Percentiles rank a stretch among this genome's conserved stretches.
Evolutionary conservation across 352 stramenopile genomes (phyloP).

Genomic region (Phytophthora sp.): DNA sequence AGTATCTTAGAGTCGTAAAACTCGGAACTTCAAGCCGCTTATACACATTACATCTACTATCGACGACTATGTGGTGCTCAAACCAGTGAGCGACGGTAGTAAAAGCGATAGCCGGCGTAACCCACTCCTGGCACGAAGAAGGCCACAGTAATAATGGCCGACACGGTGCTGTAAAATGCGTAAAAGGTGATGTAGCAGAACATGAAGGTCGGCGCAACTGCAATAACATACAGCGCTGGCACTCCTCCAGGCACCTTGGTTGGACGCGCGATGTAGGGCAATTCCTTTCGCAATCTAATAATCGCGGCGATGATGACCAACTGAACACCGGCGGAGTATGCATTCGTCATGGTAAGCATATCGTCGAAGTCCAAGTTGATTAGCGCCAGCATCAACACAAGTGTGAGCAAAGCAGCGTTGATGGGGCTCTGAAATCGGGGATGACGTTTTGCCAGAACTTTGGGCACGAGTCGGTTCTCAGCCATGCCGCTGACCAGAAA

Average conservation of each 20-base stretch:
- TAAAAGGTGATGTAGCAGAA: conserved; percentile 61
- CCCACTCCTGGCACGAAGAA: conserved; percentile 49
- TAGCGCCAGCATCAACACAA: conserved; percentile 47
- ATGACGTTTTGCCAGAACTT: conserved; percentile 67
- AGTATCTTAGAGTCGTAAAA: conserved; percentile 15
- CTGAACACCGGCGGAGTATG: conserved; percentile 85
- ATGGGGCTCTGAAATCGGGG: conserved; percentile 41
- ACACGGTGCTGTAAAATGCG: conserved; percentile 36
- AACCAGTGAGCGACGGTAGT: conserved; percentile 24
- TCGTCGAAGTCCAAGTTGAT: conserved; percentile 67
- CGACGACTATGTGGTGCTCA: conserved; percentile 6
- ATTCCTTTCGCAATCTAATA: conserved; percentile 82
- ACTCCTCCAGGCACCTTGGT: conserved; percentile 58
- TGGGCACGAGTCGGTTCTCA: conserved; percentile 83
- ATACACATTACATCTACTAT: not conserved
- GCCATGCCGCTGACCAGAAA: conserved; percentile 86
- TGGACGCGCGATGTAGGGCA: conserved; percentile 74
- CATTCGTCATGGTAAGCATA: conserved; percentile 90
- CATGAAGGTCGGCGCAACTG: conserved; percentile 45
- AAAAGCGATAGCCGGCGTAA: conserved; percentile 33
- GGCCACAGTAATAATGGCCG: conserved; percentile 34
- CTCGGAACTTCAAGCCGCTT: not conserved
- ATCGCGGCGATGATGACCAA: conserved; percentile 91
- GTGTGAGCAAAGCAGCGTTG: conserved; percentile 40
- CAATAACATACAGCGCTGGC: conserved; percentile 36